phyloP scores from a whole-genome alignment of 2,329 filamentous ascomycete genomes.

The Sarocladiaceae sp. region DNA sequence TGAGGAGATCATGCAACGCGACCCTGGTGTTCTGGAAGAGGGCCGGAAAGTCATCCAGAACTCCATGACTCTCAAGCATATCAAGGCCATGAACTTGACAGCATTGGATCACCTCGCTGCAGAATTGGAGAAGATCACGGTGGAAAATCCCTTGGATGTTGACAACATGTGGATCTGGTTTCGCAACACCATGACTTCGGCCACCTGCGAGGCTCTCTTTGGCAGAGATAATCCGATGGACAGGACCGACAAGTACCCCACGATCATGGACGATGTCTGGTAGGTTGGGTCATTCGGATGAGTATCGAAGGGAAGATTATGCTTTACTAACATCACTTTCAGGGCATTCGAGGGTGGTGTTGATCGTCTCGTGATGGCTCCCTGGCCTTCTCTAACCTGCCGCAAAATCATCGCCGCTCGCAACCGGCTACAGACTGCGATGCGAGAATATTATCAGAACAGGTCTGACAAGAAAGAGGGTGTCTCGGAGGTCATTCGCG shows the following conservation, averaged over 20 bases:
- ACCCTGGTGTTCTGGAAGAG: slow-evolving; percentile 20
- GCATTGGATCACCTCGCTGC: slow-evolving; percentile 27
- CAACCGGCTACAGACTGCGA: slow-evolving; percentile 15
- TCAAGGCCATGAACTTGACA: slow-evolving; percentile 27
- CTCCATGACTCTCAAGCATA: slow-evolving; percentile 23
- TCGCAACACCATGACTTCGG: slow-evolving; percentile 28
- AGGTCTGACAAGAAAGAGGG: slow-evolving; percentile 18
- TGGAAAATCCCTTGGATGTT: slow-evolving; percentile 13
- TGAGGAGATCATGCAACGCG: neutral
- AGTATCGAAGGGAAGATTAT: neutral
- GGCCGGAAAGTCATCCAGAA: slow-evolving; percentile 30
- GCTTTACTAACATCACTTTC: slow-evolving; percentile 6
- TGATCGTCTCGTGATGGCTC: slow-evolving; percentile 20
- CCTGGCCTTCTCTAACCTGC: slow-evolving; percentile 19
- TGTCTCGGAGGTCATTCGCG: slow-evolving; percentile 22
- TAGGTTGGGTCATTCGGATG: slow-evolving; percentile 14
- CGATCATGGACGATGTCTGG: slow-evolving; percentile 33
- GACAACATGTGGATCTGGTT: slow-evolving; percentile 33
- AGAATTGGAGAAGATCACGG: neutral
- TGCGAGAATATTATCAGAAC: slow-evolving; percentile 24
- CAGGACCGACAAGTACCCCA: slow-evolving; percentile 15
- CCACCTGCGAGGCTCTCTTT: slow-evolving; percentile 32
- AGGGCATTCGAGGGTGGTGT: slow-evolving; percentile 24
- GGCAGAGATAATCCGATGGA: slow-evolving; percentile 33
- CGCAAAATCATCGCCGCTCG: slow-evolving; percentile 19